Evolutionary conservation across 2,329 filamentous ascomycete genomes (phyloP), one percentile per base, ranked within the genome.

Genomic region (Alternaria sp.): DNA sequence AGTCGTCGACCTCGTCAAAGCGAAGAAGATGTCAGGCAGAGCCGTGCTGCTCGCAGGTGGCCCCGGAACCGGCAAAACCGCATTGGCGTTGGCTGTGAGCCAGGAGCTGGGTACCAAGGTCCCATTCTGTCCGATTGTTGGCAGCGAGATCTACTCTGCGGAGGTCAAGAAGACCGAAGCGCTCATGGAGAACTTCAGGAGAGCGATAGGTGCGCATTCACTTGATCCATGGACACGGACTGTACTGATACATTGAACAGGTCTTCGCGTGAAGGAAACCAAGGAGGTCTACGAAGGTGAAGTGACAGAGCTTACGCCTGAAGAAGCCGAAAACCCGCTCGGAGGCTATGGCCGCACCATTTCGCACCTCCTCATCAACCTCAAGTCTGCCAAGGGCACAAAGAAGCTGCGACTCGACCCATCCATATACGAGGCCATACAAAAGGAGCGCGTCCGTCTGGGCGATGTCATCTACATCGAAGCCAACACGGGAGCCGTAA

Each of bases 81-180:
- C 96, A 26, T 89, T 99, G 68, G 96, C 96, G 52, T 88, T 98
- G 65, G 96, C 96, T 52, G 93, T 99, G 72, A 97, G 93, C 81
- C 96, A 98, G 83, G 96, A 99, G 81, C 86, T 99, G 69, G 96
- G 96, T 72, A 97, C 94, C 53, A 98, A 97, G 85, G 97, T 99
- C 61, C 96, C 96, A 7, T 99, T 99, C 80, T 97, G 96, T 81
- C 94, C 95, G 43, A 98, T 99, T 78, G 96, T 97, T 57, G 96
- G 94, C 73, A 97, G 94, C 85, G 96, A 99, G 82, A 91, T 99
- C 75, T 99, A 97, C 84, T 97, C 93, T 72, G 91, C 95, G 49
- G 96, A 99, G 82, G 94, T 99, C 68, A 99, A 99, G 89, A 99
- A 99, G 89, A 99, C 96, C 53, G 96, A 99, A 82, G 91, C 97